Base-by-base conservation (phyloP, 2,329 filamentous ascomycete genomes). In the Byssothecium circinans region DNA sequence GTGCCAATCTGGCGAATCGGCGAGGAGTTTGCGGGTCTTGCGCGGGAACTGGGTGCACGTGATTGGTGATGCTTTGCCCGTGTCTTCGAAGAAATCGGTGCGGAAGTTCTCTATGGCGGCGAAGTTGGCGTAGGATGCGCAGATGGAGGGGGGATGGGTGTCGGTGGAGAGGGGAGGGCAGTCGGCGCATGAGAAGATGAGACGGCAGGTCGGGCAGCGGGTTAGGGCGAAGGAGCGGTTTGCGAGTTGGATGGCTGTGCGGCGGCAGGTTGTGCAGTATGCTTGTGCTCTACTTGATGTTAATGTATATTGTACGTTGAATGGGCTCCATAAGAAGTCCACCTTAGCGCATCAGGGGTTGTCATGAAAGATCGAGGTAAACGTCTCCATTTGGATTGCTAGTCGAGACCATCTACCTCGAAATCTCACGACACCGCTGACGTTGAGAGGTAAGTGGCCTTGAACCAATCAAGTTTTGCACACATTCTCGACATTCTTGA, bases 71-170 rank as follows among this genome's bases (percentile, higher is more conserved):
- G 48, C 50, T 43, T 54, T 55, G 8, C 48, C 50, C 4, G 50
- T 57, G 32, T 59, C 56, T 41, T 59, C 56, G 43, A 59, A 59
- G 22, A 55, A 50, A 10, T 35, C 34, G 41, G 51, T 50, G 15
- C 56, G 54, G 42, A 59, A 59, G 2, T 53, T 35, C 34, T 59
- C 56, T 22, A 54, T 45, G 8, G 42, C 40, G 20, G 41, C 41
- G 23, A 47, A 46, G 10, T 19, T 44, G n/a, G 51, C 44, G 25
- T 53, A 57, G 6, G 36, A 33, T 2, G 14, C 27, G 29, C 56
- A 59, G 12, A 56, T 43, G 8, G 52, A 42, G 14, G 22, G 15
- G 12, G 52, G 35, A 39, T 59, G 56, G 10, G 33, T 40, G 8
- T 37, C 33, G 4, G 34, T 43, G 12, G 43, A 18, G 5, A 23